These are phyloP conservation scores for Paracorniculantispora psalliotae DNA, from an alignment of 2,329 filamentous ascomycete species.

Conservation along the genomic window DNA sequence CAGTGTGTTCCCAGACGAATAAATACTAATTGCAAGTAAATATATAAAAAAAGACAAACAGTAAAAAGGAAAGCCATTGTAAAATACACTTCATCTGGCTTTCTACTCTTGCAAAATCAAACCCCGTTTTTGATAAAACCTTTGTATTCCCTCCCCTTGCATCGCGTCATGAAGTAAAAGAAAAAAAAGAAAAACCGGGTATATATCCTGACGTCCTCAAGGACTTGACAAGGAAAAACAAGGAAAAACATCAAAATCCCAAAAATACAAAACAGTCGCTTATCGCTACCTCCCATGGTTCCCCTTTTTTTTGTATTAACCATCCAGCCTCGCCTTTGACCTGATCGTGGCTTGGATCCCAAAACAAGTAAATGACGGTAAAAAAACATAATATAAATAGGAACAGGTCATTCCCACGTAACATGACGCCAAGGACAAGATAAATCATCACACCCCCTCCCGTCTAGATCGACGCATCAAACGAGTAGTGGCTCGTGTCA, in stretches of 20 bases:
- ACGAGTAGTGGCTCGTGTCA: constrained; percentile 37
- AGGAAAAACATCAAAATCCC: constrained; percentile 9
- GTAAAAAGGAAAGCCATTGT: not conserved
- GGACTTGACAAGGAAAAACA: constrained; percentile 6
- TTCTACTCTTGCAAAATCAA: not conserved
- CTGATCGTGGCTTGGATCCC: not conserved
- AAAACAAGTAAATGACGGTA: constrained; percentile 6
- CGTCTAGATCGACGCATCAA: constrained; percentile 22
- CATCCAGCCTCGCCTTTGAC: not conserved
- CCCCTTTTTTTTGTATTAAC: constrained; percentile 8
- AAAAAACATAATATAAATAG: constrained; percentile 11
- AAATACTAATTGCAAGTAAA: not conserved
- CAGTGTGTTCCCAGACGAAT: not conserved
- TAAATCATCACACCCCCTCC: not conserved
- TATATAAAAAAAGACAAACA: not conserved
- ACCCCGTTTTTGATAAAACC: not conserved
- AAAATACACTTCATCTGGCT: constrained; percentile 4
- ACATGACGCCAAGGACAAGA: not conserved
- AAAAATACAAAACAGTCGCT: constrained; percentile 5
- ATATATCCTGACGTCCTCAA: constrained; percentile 18
- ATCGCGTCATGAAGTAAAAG: not conserved
- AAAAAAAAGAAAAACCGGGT: constrained; percentile 10
- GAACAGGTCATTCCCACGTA: not conserved
- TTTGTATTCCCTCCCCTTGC: not conserved
- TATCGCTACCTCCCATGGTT: constrained; percentile 8